Base-by-base conservation (phyloP, 106 monocot genomes). In the Dioscorea alata region DNA sequence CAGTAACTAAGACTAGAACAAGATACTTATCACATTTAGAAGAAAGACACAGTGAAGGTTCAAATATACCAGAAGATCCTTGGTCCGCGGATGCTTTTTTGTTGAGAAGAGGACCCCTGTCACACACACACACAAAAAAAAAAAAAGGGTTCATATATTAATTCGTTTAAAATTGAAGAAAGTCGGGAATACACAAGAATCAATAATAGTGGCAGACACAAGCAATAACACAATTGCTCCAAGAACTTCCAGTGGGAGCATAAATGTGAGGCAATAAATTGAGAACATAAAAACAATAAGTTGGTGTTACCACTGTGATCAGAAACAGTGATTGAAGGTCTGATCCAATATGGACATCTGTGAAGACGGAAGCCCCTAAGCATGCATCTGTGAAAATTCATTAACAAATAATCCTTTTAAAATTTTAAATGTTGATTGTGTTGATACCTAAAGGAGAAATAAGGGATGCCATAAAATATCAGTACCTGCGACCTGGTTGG, bases 321-420 rank as follows among this genome's bases (percentile, higher is more conserved):
- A 4, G 97, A 92, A 22, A 99, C 33, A n/a, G 97, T 92, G 69
- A 99, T 83, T 34, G 92, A 89, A 69, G 97, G 97, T 70, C 92
- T 89, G 58, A 99, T 82, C 97, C 97, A 99, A 66, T 92, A 87
- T 58, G 97, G 97, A 66, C 97, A 99, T 77, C 79, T 89, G 73
- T 92, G 97, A 71, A 99, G 85, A 34, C 97, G 97, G 74, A 99
- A 99, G 13, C 97, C 97, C 70, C 89, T 86, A 22, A 99, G 84
- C 97, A 99, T 99, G 81, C 97, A 99, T 71, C 97, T 99, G 78
- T 12, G 62, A 61, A 69, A 24, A 54, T 60, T 21, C 60, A 23
- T 21, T 60, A 13, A 60, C 21, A 23, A 23, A 13, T 2, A 60
- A 20, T 23, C 20, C 4, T 60, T 13, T 25, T 21, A 60, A 10